Evolutionary conservation across 2,329 filamentous ascomycete species (phyloP).

Genomic region (Myriosclerotinia curreyana): DNA sequence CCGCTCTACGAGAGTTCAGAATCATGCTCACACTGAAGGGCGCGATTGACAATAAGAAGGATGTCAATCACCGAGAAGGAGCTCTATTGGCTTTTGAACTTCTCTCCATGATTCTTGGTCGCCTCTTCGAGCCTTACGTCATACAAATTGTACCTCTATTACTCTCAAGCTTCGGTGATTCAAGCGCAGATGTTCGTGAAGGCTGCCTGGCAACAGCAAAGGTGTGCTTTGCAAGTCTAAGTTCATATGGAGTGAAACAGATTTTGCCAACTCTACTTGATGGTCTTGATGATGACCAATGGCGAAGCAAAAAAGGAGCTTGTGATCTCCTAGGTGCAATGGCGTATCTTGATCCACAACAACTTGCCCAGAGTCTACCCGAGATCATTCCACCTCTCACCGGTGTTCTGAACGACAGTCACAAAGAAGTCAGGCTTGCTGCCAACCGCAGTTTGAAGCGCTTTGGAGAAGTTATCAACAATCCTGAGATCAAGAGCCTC

Average conservation of each 20-base stretch:
- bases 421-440: slow-evolving; percentile 90
- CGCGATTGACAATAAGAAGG: slow-evolving; percentile 94
- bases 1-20: slow-evolving; percentile 76
- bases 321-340: slow-evolving; percentile 96
- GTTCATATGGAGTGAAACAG: slow-evolving; percentile 93
- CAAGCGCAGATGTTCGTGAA: slow-evolving; percentile 83
- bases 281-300: slow-evolving; percentile 91
- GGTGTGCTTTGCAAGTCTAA: slow-evolving; percentile 87
- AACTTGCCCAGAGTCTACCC: slow-evolving; percentile 85
- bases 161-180: slow-evolving; percentile 83
- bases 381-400: slow-evolving; percentile 97
- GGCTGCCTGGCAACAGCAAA: slow-evolving; percentile 91
- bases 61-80: slow-evolving; percentile 81
- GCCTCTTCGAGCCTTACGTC: slow-evolving; percentile 92
- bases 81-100: slow-evolving; percentile 89
- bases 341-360: slow-evolving; percentile 96
- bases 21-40: slow-evolving; percentile 78
- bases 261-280: slow-evolving; percentile 88
- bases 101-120: slow-evolving; percentile 78
- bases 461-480: slow-evolving; percentile 97
- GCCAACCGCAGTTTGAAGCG: slow-evolving; percentile 96
- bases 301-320: slow-evolving; percentile 97
- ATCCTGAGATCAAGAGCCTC: slow-evolving; percentile 92
- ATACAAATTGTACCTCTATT: slow-evolving; percentile 93
- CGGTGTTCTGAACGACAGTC: slow-evolving; percentile 90